Evolutionary conservation across 169 alveolate species (phyloP), one percentile per base, ranked within the genome.

Genomic region (Plasmodium gallinaceum): DNA sequence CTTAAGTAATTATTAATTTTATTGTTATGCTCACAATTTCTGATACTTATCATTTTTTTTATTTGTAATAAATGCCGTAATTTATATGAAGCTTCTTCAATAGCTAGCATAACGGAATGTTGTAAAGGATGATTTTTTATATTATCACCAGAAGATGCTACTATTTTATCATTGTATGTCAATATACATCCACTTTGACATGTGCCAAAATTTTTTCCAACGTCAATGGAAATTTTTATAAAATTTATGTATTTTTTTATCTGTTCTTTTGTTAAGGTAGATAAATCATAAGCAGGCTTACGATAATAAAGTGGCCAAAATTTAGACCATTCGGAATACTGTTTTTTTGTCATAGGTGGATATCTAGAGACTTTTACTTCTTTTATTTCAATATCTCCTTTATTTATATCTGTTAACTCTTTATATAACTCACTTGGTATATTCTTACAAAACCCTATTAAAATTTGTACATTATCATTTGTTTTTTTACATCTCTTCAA

Each of bases 281-380:
- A 65, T 46, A 95, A 95, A 43, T 83, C 94, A 66, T 91, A 87
- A 10, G 90, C 58, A 10, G 97, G 97, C 80, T 92, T 93, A 42
- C 93, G 75, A 72, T 74, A 95, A 75, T 92, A 88, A 64, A 94
- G 74, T 10, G 97, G 97, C 97, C 97, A 95, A 74, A 66, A 65
- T n/a, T 26, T 65, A 14, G 95, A 94, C 92, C 95, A 94, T 64
- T 94, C 88, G 4, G 54, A 39, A 78, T 74, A 94, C 64, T 93
- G 95, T 43, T 94, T 93, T 51, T 60, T 72, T 20, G 96, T 93
- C 46, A 89, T 58, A 7, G 97, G 97, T 45, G 96, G 88, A 66
- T 94, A 70, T 65, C 66, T 92, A 48, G 97, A 95, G 39, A 94
- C 95, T 46, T 83, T 66, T 20, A 80, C 60, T 70, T 66, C 68